Conservation (phyloP, 2,329 filamentous ascomycete genomes). For the Keithomyces neogunnii region DNA sequence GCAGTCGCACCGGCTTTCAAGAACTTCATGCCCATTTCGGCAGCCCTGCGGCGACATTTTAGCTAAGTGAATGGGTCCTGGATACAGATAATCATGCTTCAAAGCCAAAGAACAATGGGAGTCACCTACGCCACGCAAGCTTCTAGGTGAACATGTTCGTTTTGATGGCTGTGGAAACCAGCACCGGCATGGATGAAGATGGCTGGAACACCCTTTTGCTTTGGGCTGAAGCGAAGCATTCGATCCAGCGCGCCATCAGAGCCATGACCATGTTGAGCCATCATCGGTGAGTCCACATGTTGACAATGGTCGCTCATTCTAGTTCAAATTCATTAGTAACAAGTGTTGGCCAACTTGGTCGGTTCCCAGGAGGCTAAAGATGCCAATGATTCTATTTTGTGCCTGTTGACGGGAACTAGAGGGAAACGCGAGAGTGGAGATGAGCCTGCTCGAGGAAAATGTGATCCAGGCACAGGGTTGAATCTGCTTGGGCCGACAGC, state of each 20-base stretch:
- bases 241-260: conserved; percentile 34
- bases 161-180: conserved; percentile 82
- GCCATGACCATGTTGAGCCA: conserved; percentile 36
- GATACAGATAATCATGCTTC: not conserved
- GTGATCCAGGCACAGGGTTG: not conserved
- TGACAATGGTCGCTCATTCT: conserved; percentile 20
- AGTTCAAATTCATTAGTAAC: conserved; percentile 14
- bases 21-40: conserved; percentile 73
- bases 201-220: conserved; percentile 44
- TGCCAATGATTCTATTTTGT: conserved; percentile 6
- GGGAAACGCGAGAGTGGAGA: conserved; percentile 2
- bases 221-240: conserved; percentile 25
- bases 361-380: conserved; percentile 1
- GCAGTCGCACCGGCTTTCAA: conserved; percentile 72
- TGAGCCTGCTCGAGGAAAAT: conserved; percentile 3
- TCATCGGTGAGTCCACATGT: conserved; percentile 27
- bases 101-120: no score
- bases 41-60: conserved; percentile 52
- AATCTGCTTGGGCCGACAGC: not conserved
- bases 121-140: conserved; percentile 75
- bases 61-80: not conserved
- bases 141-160: conserved; percentile 75
- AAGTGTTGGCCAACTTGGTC: not conserved
- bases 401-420: not conserved
- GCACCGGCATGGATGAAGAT: conserved; percentile 96